Base-by-base conservation (phyloP, 495 filamentous ascomycete species). In the Aspergillus mulundensis region DNA sequence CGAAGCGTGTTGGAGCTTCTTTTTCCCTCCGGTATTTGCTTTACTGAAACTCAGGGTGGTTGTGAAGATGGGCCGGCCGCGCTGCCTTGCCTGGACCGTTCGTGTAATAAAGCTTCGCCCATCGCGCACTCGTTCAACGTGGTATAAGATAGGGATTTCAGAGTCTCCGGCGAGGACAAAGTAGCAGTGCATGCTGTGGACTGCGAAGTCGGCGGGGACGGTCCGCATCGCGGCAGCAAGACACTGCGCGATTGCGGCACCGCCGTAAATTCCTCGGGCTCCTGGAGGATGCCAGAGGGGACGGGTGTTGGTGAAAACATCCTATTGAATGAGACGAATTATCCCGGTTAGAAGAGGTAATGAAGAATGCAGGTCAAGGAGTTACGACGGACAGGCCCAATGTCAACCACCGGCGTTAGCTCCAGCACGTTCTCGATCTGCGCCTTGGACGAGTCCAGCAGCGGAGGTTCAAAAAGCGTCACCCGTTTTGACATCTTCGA, bases 171-270 rank as follows among this genome's bases (percentile, higher is more conserved):
- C 91, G 1, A 97, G 86, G 36, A 98, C 86, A 75, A 98, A 98
- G 79, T 96, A 98, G 81, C 93, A 97, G 79, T 98, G 94, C 90
- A 96, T 96, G 71, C 84, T 89, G 75, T 98, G 93, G 43, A 91
- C 81, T 58, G 85, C 78, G 75, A 95, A 96, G 68, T 89, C 77
- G 20, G 74, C 63, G 1, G 87, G 85, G 16, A 98, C 87, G 47
- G 94, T 98, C 50, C 81, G 79, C 73, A 95, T 91, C 11, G 91
- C 94, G 15, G 95, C 92, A 52, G 86, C 81, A 25, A 98, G 83
- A 61, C 82, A 91, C 78, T 97, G 93, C 58, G 94, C 91, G 56
- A 98, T 97, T 1, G 91, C 91, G 39, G 87, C 83, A 57, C 94
- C 94, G 63, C 94, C 94, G 67, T 90, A 98, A 63, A 98, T 87